These are phyloP conservation scores for Sarocladiaceae sp. DNA, from an alignment of 2,329 filamentous ascomycete genomes.

Conservation along the genomic window DNA sequence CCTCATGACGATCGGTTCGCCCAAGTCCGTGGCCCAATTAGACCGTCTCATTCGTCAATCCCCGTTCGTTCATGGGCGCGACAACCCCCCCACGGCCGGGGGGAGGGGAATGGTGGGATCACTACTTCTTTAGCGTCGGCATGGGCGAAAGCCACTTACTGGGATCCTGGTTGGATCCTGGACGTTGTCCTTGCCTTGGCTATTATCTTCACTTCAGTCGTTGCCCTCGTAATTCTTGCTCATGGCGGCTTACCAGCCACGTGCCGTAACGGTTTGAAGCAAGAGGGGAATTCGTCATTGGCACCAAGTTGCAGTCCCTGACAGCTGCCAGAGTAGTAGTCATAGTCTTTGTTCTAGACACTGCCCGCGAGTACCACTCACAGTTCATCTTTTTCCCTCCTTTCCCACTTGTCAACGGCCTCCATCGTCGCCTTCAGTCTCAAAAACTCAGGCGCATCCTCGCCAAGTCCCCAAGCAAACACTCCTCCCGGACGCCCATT, in stretches of 20 bases:
- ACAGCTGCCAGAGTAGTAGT: no score
- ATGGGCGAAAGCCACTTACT: background rate
- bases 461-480: constrained; percentile 70
- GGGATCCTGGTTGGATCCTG: background rate
- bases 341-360: no score
- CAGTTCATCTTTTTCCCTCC: constrained; percentile 21
- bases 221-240: no score
- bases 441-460: constrained; percentile 48
- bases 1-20: background rate
- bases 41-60: constrained; percentile 3
- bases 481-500: constrained; percentile 54
- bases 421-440: constrained; percentile 31
- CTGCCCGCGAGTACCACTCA: no score
- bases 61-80: background rate
- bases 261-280: no score
- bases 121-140: background rate
- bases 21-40: constrained; percentile 7
- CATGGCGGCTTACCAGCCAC: no score
- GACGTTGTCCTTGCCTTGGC: background rate
- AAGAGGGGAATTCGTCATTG: no score
- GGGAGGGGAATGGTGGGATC: background rate
- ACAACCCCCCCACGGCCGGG: background rate
- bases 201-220: no score
- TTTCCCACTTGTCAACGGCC: constrained; percentile 15
- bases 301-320: no score